A percentile compares a stretch with the other conserved stretches of the same genome.
Conservation (phyloP, 164 flowering plant species). For the Buxus sempervirens region DNA sequence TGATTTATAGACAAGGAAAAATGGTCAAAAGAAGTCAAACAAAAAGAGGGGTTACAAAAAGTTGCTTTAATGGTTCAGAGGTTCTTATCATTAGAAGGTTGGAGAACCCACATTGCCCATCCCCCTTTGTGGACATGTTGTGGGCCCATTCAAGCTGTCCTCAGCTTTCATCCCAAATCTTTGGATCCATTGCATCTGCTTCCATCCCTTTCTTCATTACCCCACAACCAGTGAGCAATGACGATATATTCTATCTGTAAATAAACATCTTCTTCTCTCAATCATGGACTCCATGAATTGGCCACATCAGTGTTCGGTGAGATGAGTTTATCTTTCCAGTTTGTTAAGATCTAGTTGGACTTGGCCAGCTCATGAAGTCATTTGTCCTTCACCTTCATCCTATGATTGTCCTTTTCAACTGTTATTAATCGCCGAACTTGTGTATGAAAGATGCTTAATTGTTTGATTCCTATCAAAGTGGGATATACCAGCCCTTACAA, state of each 20-base stretch:
- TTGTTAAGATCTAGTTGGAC: no score
- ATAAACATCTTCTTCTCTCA: conserved; percentile 16
- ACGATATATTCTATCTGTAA: no score
- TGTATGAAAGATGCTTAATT: no score
- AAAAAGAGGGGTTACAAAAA: conserved; percentile 13
- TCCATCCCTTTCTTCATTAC: no score
- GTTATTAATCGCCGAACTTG: no score
- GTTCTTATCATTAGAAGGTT: conserved; percentile 23
- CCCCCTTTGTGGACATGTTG: conserved; percentile 21
- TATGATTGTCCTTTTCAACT: no score
- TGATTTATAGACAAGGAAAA: conserved; percentile 9
- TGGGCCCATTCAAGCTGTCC: conserved; percentile 47
- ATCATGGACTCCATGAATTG: conserved; percentile 36
- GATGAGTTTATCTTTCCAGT: no score
- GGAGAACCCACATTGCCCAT: conserved; percentile 43
- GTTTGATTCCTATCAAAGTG: no score
- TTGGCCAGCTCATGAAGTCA: no score
- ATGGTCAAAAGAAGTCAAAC: conserved; percentile 40
- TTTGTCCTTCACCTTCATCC: no score
- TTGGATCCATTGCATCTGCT: conserved; percentile 48
- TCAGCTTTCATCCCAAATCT: conserved; percentile 19
- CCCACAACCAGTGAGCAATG: background rate
- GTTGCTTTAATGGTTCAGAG: conserved; percentile 25
- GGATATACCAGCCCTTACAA: no score
- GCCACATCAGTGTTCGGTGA: no score